Conservation (phyloP, 495 filamentous ascomycete species). For the Lasiosphaeria hispida region DNA sequence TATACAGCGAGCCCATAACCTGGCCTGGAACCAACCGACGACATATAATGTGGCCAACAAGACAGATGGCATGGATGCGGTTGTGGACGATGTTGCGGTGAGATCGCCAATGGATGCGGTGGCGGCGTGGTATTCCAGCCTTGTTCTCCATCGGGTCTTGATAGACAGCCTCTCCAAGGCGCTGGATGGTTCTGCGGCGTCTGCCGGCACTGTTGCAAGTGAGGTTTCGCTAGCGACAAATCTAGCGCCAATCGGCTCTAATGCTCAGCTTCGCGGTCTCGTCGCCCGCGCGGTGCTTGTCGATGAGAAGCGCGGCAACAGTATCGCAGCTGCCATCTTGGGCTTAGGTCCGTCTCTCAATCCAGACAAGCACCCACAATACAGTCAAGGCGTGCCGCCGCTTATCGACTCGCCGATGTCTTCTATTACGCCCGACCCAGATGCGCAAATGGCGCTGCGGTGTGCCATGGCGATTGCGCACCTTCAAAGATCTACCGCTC, state of each 20-base stretch:
- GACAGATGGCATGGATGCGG: slow-evolving; percentile 74
- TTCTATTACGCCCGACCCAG: slow-evolving; percentile 48
- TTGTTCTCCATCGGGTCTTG: slow-evolving; percentile 69
- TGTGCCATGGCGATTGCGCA: slow-evolving; percentile 80
- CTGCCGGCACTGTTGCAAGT: slow-evolving; percentile 40
- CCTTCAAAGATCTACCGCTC: slow-evolving; percentile 49
- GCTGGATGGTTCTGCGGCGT: slow-evolving; percentile 35
- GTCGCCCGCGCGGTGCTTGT: slow-evolving; percentile 64
- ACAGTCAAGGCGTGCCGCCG: slow-evolving; percentile 23
- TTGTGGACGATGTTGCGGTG: slow-evolving; percentile 83
- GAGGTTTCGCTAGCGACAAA: slow-evolving; percentile 67
- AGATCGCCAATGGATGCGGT: slow-evolving; percentile 85
- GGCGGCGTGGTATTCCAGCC: slow-evolving; percentile 84
- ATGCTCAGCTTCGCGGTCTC: slow-evolving; percentile 72
- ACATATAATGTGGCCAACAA: slow-evolving; percentile 58
- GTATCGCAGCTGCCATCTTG: slow-evolving; percentile 55
- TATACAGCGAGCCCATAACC: slow-evolving; percentile 82
- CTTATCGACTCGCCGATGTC: slow-evolving; percentile 28
- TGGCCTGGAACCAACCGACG: slow-evolving; percentile 82
- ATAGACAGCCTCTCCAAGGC: slow-evolving; percentile 51
- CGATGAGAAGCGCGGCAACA: slow-evolving; percentile 49
- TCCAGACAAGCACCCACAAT: slow-evolving; percentile 37
- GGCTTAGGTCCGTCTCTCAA: slow-evolving; percentile 50
- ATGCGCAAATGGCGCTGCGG: slow-evolving; percentile 68
- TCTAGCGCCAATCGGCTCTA: slow-evolving; percentile 76